phyloP scores from a whole-genome alignment of 2,329 filamentous ascomycete genomes.

The Alternaria tenuissima region DNA sequence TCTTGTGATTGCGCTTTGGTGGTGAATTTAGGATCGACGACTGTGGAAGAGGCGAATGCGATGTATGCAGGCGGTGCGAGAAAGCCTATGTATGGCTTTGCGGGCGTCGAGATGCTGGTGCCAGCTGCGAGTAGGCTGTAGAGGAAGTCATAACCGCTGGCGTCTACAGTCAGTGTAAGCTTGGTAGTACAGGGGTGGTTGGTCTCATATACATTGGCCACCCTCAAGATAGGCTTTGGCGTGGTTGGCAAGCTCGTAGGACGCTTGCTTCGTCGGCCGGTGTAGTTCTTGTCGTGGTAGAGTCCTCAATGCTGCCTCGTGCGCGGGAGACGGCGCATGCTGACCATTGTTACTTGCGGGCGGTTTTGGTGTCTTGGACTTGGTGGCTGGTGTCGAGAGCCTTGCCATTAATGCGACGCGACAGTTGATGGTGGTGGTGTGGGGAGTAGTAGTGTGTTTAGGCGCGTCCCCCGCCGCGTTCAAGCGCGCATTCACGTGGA shows the following conservation, averaged over 20 bases:
- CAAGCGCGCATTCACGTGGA: slow-evolving; percentile 9
- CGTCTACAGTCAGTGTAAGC: slow-evolving; percentile 30
- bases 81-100: slow-evolving; percentile 58
- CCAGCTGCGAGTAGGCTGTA: slow-evolving; percentile 44
- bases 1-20: slow-evolving; percentile 72
- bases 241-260: slow-evolving; percentile 49
- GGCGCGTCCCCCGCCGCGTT: background rate
- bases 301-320: slow-evolving; percentile 34
- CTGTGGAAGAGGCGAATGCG: slow-evolving; percentile 78
- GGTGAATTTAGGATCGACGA: slow-evolving; percentile 82
- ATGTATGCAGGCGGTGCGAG: slow-evolving; percentile 77
- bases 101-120: slow-evolving; percentile 44
- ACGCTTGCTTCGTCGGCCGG: slow-evolving; percentile 43
- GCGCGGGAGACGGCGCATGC: slow-evolving; percentile 18
- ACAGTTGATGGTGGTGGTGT: background rate
- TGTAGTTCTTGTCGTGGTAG: slow-evolving; percentile 38
- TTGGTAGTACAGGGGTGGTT: background rate
- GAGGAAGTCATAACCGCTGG: slow-evolving; percentile 46
- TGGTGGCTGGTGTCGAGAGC: slow-evolving; percentile 8
- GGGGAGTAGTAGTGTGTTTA: background rate
- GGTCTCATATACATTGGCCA: slow-evolving; percentile 36
- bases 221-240: slow-evolving; percentile 49
- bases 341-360: background rate
- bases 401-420: slow-evolving; percentile 10
- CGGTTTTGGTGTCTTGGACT: background rate